Conservation (phyloP, 441 rosid species). For the Hypseocharis bilobata region DNA sequence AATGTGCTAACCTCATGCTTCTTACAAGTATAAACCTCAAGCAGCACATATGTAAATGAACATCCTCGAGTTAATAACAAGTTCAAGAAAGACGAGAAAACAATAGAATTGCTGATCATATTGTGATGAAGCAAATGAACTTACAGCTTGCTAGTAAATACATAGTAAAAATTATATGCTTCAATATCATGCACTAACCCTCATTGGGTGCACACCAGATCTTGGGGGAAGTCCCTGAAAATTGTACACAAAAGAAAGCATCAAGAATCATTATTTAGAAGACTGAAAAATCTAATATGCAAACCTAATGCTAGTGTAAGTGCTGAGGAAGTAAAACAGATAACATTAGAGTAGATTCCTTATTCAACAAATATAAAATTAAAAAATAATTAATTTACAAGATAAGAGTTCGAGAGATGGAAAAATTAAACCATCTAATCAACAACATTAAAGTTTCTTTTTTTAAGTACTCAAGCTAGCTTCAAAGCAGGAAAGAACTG, state of each 20-base stretch:
- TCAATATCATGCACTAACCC: constrained; percentile 56
- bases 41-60: not conserved
- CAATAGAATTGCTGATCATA: not conserved
- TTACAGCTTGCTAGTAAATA: constrained; percentile 14
- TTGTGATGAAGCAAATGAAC: not conserved
- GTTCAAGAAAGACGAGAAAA: not conserved
- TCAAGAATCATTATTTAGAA: not conserved
- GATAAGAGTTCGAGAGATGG: not conserved
- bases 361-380: not conserved
- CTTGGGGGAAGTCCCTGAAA: constrained; percentile 95
- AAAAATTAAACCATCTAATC: not conserved
- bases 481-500: not conserved
- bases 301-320: no score
- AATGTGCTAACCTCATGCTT: no score
- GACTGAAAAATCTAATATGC: not conserved
- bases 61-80: not conserved
- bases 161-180: constrained; percentile 18
- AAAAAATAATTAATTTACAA: no score
- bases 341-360: not conserved
- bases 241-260: constrained; percentile 8
- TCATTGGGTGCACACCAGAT: constrained; percentile 98
- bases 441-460: not conserved
- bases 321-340: no score
- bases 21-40: not conserved
- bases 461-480: constrained; percentile 3